phyloP scores from a whole-genome alignment of 2,329 filamentous ascomycete genomes.

The Trichocomaceae sp. region DNA sequence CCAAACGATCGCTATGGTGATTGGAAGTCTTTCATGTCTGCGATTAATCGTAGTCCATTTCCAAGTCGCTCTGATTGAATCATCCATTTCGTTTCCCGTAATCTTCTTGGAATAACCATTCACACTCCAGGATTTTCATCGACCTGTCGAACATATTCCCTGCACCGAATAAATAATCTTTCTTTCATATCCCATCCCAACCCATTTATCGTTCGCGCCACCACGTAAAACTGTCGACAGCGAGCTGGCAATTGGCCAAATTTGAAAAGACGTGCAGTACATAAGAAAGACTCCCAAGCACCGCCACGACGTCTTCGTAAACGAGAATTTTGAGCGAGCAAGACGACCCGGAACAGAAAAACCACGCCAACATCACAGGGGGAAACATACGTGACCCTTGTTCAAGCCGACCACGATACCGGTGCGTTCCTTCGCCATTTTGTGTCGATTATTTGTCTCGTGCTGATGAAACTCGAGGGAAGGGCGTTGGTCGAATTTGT shows the following conservation, averaged over 20 bases:
- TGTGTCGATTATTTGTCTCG: constrained; percentile 29
- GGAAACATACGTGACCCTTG: constrained; percentile 57
- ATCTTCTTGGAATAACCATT: neutral
- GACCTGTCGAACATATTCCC: neutral
- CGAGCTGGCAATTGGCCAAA: neutral
- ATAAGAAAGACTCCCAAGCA: neutral
- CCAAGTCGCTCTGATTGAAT: neutral
- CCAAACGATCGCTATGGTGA: neutral
- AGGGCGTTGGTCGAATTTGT: constrained; percentile 10
- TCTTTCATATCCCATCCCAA: neutral
- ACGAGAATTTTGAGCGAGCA: neutral
- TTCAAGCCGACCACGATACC: constrained; percentile 57
- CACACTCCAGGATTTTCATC: neutral
- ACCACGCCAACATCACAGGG: neutral
- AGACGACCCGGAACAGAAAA: neutral
- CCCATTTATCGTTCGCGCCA: neutral
- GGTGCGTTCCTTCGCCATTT: constrained; percentile 47
- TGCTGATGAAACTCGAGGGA: neutral
- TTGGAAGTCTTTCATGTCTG: neutral
- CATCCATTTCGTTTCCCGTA: neutral
- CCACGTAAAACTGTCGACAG: neutral
- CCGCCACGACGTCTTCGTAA: neutral
- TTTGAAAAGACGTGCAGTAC: neutral
- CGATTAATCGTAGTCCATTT: neutral
- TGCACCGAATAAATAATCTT: neutral